Percentiles rank a stretch among this genome's conserved stretches.
Conservation (phyloP, 768 basidiomycete species). For the Boletus sensibilis region DNA sequence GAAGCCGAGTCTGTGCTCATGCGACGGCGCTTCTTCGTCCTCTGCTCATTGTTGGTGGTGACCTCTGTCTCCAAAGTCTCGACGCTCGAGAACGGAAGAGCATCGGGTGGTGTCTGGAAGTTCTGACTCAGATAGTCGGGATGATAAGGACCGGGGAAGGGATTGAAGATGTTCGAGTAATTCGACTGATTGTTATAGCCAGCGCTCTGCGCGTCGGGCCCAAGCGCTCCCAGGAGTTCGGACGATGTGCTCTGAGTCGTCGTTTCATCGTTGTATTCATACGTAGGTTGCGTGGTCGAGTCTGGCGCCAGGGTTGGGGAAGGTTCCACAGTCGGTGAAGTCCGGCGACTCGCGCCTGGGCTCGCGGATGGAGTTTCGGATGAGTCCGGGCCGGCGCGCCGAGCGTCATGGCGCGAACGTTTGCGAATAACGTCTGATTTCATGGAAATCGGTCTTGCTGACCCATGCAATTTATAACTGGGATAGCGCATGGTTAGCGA, state of each 20-base stretch:
- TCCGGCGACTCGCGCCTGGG: slow-evolving; percentile 69
- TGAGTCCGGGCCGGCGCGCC: slow-evolving; percentile 49
- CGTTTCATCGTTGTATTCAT: slow-evolving; percentile 50
- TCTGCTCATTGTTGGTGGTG: slow-evolving; percentile 23
- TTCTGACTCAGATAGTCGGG: slow-evolving; percentile 66
- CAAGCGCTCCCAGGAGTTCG: slow-evolving; percentile 51
- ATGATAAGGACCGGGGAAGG: slow-evolving; percentile 72
- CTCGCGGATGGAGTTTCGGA: slow-evolving; percentile 75
- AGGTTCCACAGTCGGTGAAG: slow-evolving; percentile 59
- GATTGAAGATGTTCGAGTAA: slow-evolving; percentile 38
- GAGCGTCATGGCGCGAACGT: slow-evolving; percentile 78
- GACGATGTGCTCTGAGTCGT: slow-evolving; percentile 42
- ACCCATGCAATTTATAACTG: slow-evolving; percentile 81
- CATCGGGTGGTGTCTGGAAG: slow-evolving; percentile 45
- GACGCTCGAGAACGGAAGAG: slow-evolving; percentile 52
- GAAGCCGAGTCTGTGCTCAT: slow-evolving; percentile 62
- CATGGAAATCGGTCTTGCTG: slow-evolving; percentile 86
- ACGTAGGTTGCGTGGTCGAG: slow-evolving; percentile 58
- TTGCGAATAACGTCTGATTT: slow-evolving; percentile 90
- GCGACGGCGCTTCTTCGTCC: slow-evolving; percentile 64
- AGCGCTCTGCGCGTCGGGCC: slow-evolving; percentile 29
- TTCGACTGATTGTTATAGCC: slow-evolving; percentile 29
- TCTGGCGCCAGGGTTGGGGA: slow-evolving; percentile 73
- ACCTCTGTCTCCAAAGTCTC: slow-evolving; percentile 48
- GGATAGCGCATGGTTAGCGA: slow-evolving; percentile 10